Evolutionary conservation across 345 rosid species (phyloP), one percentile per base, ranked within the genome.

Genomic region (Populus tremula): DNA sequence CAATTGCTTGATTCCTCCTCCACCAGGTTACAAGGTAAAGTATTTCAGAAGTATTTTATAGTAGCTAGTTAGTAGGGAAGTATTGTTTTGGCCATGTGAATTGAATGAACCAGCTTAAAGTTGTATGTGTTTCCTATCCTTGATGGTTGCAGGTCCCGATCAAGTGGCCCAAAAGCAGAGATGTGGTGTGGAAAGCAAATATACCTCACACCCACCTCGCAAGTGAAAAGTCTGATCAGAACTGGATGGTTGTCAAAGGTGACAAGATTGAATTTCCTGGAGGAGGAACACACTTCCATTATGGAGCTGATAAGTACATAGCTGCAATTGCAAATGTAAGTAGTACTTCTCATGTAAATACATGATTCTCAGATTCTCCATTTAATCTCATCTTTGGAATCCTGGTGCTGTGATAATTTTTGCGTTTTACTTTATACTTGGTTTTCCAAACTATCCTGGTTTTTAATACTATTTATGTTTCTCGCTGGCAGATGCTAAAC

Each of bases 181-280:
- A 96, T 86, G 97, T 92, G 83, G 99, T 94, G 9, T 96, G 99
- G 99, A 89, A 96, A 86, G 99, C 87, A 4, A 96, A 96, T 86
- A 96, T 96, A 82, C 99, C 99, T 80, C 99, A 96, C 80, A 96
- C 97, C 70, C 99, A 94, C 87, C 97, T 96, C 83, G 99, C 99
- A 67, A 89, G 87, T 72, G 98, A 96, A 78, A 96, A 96, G 84
- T 96, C 99, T 86, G 98, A 94, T 79, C 99, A 96, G 90, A 96
- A 96, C 79, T 96, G 99, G 99, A 96, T 96, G 99, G 94, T 91
- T 88, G 98, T 90, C 2, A 91, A 92, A 91, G 99, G 98, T 67
- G 97, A 96, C 43, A 96, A 89, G 86, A 96, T 96, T n/a, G 75
- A 69, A 6, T 96, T 96, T 73, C 98, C 99, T 0, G 99, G 99